Evolutionary conservation across 2,329 filamentous ascomycete species (phyloP).

Genomic region (Akanthomyces uredinophilus): DNA sequence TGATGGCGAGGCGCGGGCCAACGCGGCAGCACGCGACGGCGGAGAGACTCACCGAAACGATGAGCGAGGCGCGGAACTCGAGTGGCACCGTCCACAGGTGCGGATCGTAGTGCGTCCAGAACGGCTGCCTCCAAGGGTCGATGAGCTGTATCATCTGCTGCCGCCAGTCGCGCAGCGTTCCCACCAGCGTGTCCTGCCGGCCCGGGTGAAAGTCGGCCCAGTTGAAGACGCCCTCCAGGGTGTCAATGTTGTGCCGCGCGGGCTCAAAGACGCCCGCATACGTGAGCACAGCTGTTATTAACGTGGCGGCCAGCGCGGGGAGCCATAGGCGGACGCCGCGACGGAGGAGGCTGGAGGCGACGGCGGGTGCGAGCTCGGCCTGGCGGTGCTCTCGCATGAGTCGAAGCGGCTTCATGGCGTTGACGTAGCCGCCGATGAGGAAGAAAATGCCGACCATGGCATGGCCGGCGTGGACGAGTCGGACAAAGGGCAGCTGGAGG

Average conservation of each 20-base stretch:
- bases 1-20: background rate
- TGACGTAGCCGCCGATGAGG: constrained; percentile 16
- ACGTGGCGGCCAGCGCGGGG: background rate
- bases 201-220: constrained; percentile 8
- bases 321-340: constrained; percentile 1
- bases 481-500: constrained; percentile 14
- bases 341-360: background rate
- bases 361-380: constrained; percentile 1
- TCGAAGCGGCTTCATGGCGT: constrained; percentile 1
- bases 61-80: constrained; percentile 11
- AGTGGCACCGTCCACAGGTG: constrained; percentile 14
- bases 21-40: background rate
- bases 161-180: background rate
- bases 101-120: constrained; percentile 7
- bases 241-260: background rate
- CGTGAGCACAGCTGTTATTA: background rate
- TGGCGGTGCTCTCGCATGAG: constrained; percentile 1
- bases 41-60: background rate
- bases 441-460: constrained; percentile 17
- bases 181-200: background rate
- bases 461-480: constrained; percentile 12
- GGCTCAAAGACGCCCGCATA: constrained; percentile 8
- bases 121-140: background rate
- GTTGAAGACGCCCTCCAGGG: background rate
- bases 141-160: background rate